Evolutionary conservation across 2,329 filamentous ascomycete genomes (phyloP), one percentile per base, ranked within the genome.

Genomic region (Calonectria fujianensis): DNA sequence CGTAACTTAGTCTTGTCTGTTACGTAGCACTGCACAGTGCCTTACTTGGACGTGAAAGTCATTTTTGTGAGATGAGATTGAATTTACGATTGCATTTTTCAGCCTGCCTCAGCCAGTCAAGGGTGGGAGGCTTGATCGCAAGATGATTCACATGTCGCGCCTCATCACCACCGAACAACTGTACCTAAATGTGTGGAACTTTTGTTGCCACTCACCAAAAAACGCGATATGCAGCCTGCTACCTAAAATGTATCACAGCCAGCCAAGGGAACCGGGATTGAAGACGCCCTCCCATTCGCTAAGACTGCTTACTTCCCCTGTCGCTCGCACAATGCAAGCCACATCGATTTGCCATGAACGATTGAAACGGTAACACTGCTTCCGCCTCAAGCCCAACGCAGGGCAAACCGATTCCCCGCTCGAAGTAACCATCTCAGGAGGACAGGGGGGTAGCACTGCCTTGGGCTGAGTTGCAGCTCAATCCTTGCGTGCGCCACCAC

Each of bases 391-490:
- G 24, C 18, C n/a, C 41, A 48, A 11, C 41, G 20, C 41, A 48
- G 20, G 20, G 20, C 20, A 48, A 48, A 4, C 41, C 20, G 9
- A 48, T 7, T 48, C 41, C 45, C n/a, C 45, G 45, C 9, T 18
- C 24, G 45, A 48, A 1, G 45, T 14, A 48, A 13, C 45, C 20
- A 48, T 9, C n/a, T 24, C 45, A 11, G 18, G 18, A 24, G 45
- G 45, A 48, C 45, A 48, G 45, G 45, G 41, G 41, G 45, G 45
- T 48, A 24, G 45, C 45, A 48, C 45, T 48, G 45, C 45, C 45
- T 48, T 24, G 45, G 45, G n/a, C 45, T 48, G 45, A 24, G n/a
- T 48, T 48, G n/a, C 45, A 48, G 20, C 45, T 10, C 32, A 9
- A 24, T 48, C 45, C 45, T 24, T 48, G 45, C 4, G 45, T 2